Evolutionary conservation across 1,284 basidiomycete species (phyloP), one percentile per base, ranked within the genome.

Genomic region (Ustanciosporium gigantosporum): DNA sequence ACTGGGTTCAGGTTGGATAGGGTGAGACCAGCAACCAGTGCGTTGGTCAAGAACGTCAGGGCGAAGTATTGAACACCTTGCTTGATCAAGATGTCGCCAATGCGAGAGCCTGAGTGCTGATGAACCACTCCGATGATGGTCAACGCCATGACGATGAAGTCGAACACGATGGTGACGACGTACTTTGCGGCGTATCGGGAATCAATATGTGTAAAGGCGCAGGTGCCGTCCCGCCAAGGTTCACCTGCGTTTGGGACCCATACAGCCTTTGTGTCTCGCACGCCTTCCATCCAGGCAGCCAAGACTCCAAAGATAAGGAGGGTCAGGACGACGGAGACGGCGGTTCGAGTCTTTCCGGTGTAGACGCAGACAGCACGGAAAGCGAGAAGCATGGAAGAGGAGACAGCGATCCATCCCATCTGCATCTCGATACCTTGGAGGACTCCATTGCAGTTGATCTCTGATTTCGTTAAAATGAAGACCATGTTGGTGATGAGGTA

Each of bases 31-130:
- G 61, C 46, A n/a, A 68, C 49, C 25, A 68, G 43, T 2, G 56
- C 23, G 41, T 70, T 68, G 49, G 51, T 50, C 21, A 66, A 25
- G 40, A 65, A 53, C 0, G 67, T 67, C 17, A 50, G 39, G 14
- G 64, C 24, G 44, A 72, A 72, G 49, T 72, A 72, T 46, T 66
- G 38, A 17, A 68, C 31, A 5, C 69, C 69, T 25, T 72, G 69
- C 36, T 53, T 41, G 44, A 72, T 41, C 11, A 72, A 42, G 3
- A 68, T 34, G 22, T 32, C 22, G 9, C 69, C 69, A 41, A 72
- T 69, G 25, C 64, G 65, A 15, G 53, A 57, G 11, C 46, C 41
- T 20, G 44, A 35, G 41, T 48, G 48, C 67, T 69, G 56, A n/a
- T 56, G 40, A 19, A 62, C 17, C 14, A 72, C 52, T n/a, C 69